Evolutionary conservation across 179 eudicot genomes (phyloP).

Genomic region (Vitellaria paradoxa): DNA sequence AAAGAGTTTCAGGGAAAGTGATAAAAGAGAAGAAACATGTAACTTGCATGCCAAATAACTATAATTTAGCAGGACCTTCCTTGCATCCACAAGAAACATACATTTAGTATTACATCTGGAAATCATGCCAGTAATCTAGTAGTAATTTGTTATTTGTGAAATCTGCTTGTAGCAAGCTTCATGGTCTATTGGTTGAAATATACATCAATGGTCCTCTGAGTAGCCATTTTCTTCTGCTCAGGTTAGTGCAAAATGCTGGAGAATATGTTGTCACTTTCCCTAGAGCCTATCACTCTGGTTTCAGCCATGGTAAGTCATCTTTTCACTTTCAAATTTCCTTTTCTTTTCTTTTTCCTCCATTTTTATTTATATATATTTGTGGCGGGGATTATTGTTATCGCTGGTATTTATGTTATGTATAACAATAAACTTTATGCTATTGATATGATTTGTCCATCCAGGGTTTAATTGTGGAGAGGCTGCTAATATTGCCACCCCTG

Average conservation of each 20-base stretch:
- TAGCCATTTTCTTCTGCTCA: slow-evolving; percentile 34
- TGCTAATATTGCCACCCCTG: slow-evolving; percentile 97
- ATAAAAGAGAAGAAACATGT: slow-evolving; percentile 10
- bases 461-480: slow-evolving; percentile 96
- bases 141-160: neutral
- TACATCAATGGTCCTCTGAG: slow-evolving; percentile 11
- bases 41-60: neutral
- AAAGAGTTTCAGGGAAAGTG: slow-evolving; percentile 2
- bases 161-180: too few species aligned
- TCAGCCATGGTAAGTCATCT: slow-evolving; percentile 76
- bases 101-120: neutral
- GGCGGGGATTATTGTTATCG: slow-evolving; percentile 7
- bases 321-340: neutral
- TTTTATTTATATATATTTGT: neutral
- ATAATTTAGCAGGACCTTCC: neutral
- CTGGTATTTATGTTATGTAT: neutral
- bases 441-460: slow-evolving; percentile 18
- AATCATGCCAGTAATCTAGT: slow-evolving; percentile 4
- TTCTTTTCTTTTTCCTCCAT: neutral
- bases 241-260: slow-evolving; percentile 99
- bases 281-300: slow-evolving; percentile 96
- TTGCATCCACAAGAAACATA: too few species aligned
- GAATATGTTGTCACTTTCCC: slow-evolving; percentile 98
- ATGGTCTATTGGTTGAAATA: neutral
- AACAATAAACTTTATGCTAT: neutral